Conservation (phyloP, 2,329 filamentous ascomycete genomes). For the Fusarium drepaniforme region DNA sequence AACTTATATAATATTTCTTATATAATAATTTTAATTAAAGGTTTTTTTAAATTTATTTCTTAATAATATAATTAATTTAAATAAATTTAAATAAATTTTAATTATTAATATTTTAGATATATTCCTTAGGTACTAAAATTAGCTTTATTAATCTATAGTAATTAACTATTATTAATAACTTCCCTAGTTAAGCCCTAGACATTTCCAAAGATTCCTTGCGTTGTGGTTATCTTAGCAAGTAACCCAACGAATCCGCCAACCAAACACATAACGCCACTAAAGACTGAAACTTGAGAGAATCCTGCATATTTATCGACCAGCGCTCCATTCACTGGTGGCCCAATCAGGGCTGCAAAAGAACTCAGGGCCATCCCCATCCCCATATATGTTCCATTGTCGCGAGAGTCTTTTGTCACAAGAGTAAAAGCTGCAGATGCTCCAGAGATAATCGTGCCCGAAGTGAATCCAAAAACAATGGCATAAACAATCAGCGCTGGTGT, state of each 20-base stretch:
- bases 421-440: slow-evolving; percentile 58
- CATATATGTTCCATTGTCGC: slow-evolving; percentile 64
- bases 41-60: too few relatives aligned
- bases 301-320: slow-evolving; percentile 53
- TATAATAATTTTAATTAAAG: too few relatives aligned
- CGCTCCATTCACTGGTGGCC: slow-evolving; percentile 48
- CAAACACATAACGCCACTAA: slow-evolving; percentile 37
- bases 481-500: slow-evolving; percentile 53
- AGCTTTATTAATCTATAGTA: too few relatives aligned
- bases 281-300: slow-evolving; percentile 41
- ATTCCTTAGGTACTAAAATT: too few relatives aligned
- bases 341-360: slow-evolving; percentile 60
- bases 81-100: too few relatives aligned
- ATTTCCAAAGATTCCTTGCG: slow-evolving; percentile 15
- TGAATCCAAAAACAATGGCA: slow-evolving; percentile 53
- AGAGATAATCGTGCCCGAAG: slow-evolving; percentile 59
- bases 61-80: too few relatives aligned
- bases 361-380: slow-evolving; percentile 63
- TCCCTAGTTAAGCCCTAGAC: too few relatives aligned
- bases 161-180: too few relatives aligned
- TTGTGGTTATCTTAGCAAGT: slow-evolving; percentile 19
- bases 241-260: slow-evolving; percentile 31
- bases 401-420: slow-evolving; percentile 45
- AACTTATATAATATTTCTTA: too few relatives aligned
- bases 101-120: too few relatives aligned